Base-by-base conservation (phyloP, 2,329 filamentous ascomycete genomes). In the Thielaviopsis cerberus region DNA sequence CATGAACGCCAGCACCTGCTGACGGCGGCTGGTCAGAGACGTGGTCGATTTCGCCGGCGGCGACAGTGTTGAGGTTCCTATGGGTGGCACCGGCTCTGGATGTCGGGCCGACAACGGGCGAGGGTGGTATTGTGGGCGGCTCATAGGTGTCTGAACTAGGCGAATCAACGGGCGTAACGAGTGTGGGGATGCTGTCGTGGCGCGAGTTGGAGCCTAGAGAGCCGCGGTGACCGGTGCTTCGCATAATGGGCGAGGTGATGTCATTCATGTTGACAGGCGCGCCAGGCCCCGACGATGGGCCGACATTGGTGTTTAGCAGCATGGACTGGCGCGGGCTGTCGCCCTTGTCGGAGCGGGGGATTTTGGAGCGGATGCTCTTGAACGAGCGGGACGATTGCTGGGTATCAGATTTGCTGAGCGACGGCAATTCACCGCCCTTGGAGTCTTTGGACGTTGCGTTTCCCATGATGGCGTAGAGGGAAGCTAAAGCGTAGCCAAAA, bases 381-480 rank as follows among this genome's bases (percentile, higher is more conserved):
- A 96, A 83, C 4, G 90, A 96, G 63, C 89, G 85, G 30, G 85
- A 81, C 6, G 89, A 96, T 63, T 95, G 90, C 69, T 90, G 91
- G 26, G 91, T 97, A 68, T 97, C 91, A 59, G 89, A 88, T 68
- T 86, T 85, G 72, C 84, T 86, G 69, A 97, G 91, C 26, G 91
- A 95, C 26, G 90, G 91, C 70, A 61, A 25, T 30, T 61, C 59
- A 17, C 48, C 37, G 45, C 25, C 27, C 17, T 48, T 25, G 48
- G 48, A 48, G 59, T 61, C 59, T 41, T 61, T 61, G 56, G 55
- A 58, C 22, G 59, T 53, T 10, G 27, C 25, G 57, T 61, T 61
- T 41, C 59, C 59, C 59, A 61, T 61, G 34, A 22, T 61, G 50
- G 15, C 20, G 11, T 22, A 53, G 20, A 34, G 3, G 50, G 55